Base-by-base conservation (phyloP, 495 filamentous ascomycete genomes). In the Penicillium maclennaniae region DNA sequence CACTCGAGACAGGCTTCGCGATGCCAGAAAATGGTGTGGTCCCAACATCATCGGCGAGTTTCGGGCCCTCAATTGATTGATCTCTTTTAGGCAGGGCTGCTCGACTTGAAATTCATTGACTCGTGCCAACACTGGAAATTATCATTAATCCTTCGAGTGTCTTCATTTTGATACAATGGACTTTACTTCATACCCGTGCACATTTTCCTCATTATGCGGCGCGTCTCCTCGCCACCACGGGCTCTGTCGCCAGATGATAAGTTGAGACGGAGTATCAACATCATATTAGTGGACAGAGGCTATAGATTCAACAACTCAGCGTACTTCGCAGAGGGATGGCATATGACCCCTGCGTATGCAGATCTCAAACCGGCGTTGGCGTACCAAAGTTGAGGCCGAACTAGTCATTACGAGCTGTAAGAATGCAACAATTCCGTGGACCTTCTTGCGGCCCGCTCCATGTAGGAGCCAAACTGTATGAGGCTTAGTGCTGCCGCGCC, bases 271-370 rank as follows among this genome's bases (percentile, higher is more conserved):
- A 34, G 14, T 12, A 14, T 10, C 2, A 10, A 34, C 10, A 31
- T 12, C 9, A 31, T 31, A 12, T 3, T 31, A 34, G 31, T 34
- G 14, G 31, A 34, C 15, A 34, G 8, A 34, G 31, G 15, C 14
- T 12, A 34, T 12, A 34, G 31, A 23, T 34, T 14, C 3, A 14
- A 14, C 0, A 34, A 12, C 14, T 12, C 15, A 34, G 31, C 10
- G 53, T 86, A 27, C 65, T 86, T 14, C 83, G 31, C 31, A 40
- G 2, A 19, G 17, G 19, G 10, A 7, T 2, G 16, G 9, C 34
- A 40, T 14, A 34, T 34, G 19, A n/a, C 38, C 38, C 38, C 16
- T 8, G 19, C 38, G 7, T 17, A 40, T 40, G 38, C 49, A 48
- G 48, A 59, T 57, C 59, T 51, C 43, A 26, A 49, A 54, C 44